These are phyloP conservation scores for Hippophae tibetana DNA, from an alignment of 306 rosid species.

Conservation along the genomic window DNA sequence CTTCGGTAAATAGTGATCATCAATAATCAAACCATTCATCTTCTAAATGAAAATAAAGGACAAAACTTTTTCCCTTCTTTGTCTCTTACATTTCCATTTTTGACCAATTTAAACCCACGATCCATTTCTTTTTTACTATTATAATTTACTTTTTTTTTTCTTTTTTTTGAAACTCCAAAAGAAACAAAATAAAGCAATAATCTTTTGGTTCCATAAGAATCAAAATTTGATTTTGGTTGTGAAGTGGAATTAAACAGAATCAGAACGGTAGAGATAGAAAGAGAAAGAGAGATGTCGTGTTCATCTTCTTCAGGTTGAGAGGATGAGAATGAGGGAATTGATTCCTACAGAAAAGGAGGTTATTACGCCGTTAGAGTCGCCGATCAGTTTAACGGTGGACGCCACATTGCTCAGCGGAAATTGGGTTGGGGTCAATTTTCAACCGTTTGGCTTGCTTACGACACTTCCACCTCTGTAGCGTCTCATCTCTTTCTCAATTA, in stretches of 20 bases:
- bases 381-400: slow-evolving; percentile 85
- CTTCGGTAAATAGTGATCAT: no score
- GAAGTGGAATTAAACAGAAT: background rate
- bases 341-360: slow-evolving; percentile 88
- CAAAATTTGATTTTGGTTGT: background rate
- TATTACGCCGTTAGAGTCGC: slow-evolving; percentile 85
- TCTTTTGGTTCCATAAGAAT: no score
- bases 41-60: no score
- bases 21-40: no score
- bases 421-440: slow-evolving; percentile 98
- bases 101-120: no score
- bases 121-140: no score
- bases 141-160: no score
- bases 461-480: slow-evolving; percentile 58
- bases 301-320: slow-evolving; percentile 90
- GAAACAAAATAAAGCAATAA: no score
- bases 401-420: slow-evolving; percentile 81
- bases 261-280: slow-evolving; percentile 20
- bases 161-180: no score
- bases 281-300: slow-evolving; percentile 51
- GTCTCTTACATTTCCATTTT: no score
- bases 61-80: no score
- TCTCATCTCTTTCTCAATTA: background rate
- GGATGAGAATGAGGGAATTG: slow-evolving; percentile 84
- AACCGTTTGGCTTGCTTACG: slow-evolving; percentile 97